A percentile compares a stretch with the other conserved stretches of the same genome.
These are phyloP conservation scores for Schizochytrium sp. DNA, from an alignment of 108 stramenopile species.

Conservation along the genomic window DNA sequence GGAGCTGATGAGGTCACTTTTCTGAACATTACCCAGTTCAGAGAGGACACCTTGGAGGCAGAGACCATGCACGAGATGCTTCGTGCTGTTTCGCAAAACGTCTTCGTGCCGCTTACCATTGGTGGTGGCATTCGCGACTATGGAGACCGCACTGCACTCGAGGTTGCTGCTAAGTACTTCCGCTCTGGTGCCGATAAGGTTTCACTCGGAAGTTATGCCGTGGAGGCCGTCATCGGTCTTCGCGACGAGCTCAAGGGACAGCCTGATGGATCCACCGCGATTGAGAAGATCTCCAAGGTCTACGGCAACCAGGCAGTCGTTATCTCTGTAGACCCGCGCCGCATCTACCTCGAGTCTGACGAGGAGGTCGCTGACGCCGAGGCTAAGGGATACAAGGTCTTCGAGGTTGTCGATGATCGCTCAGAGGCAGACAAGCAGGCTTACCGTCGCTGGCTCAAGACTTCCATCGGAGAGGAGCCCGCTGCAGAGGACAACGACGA, in stretches of 20 bases:
- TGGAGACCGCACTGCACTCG: constrained; percentile 87
- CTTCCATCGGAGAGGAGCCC: constrained; percentile 48
- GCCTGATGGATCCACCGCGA: constrained; percentile 83
- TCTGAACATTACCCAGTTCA: constrained; percentile 95
- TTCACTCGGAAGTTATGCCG: constrained; percentile 94
- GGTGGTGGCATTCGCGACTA: constrained; percentile 97
- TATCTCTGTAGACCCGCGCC: constrained; percentile 94
- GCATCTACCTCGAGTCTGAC: constrained; percentile 87
- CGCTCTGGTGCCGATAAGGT: constrained; percentile 98
- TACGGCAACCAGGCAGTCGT: constrained; percentile 99
- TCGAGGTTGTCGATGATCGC: constrained; percentile 77
- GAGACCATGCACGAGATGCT: constrained; percentile 96
- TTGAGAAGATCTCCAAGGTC: constrained; percentile 87
- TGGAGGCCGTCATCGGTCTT: constrained; percentile 80
- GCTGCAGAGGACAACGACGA: constrained; percentile 12
- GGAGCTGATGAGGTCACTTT: constrained; percentile 97
- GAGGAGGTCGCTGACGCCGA: constrained; percentile 60
- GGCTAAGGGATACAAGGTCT: constrained; percentile 69
- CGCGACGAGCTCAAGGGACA: constrained; percentile 74
- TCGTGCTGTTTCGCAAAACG: constrained; percentile 87
- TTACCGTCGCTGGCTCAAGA: neutral
- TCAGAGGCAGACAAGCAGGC: constrained; percentile 50
- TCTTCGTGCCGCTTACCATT: constrained; percentile 97
- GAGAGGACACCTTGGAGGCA: constrained; percentile 93
- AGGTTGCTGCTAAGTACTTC: constrained; percentile 96